phyloP scores from a whole-genome alignment of 805 yeast species.

The Wickerhamiella shivajii region DNA sequence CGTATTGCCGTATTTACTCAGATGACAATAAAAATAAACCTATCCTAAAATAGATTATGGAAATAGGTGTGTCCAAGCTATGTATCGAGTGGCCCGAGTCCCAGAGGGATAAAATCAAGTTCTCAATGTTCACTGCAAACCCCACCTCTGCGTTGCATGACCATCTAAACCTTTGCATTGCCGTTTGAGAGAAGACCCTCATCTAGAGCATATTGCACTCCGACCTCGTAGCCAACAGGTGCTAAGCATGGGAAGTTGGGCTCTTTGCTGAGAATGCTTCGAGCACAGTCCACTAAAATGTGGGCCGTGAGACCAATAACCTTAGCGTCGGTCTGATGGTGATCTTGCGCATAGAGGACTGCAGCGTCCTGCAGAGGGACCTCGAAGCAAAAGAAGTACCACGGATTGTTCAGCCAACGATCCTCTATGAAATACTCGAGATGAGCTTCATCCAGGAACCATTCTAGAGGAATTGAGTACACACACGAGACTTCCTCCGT shows the following conservation, averaged over 20 bases:
- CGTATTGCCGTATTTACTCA: no score
- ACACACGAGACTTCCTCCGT: constrained; percentile 10
- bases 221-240: constrained; percentile 4
- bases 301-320: constrained; percentile 12
- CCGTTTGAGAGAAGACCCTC: background rate
- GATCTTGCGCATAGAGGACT: constrained; percentile 1
- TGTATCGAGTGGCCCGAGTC: no score
- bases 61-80: no score
- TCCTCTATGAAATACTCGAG: background rate
- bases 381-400: constrained; percentile 9
- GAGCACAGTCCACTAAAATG: constrained; percentile 11
- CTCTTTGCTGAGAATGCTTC: background rate
- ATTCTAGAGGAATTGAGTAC: constrained; percentile 6
- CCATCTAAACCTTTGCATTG: constrained; percentile 1
- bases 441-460: constrained; percentile 1
- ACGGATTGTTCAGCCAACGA: constrained; percentile 7
- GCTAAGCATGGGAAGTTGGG: constrained; percentile 8
- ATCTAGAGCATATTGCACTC: constrained; percentile 4
- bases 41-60: no score
- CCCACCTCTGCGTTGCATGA: no score
- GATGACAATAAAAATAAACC: no score
- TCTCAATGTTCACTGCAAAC: no score
- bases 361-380: background rate
- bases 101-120: no score
- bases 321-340: background rate